Evolutionary conservation across 345 rosid genomes (phyloP).

Genomic region (Euphorbia lathyris): DNA sequence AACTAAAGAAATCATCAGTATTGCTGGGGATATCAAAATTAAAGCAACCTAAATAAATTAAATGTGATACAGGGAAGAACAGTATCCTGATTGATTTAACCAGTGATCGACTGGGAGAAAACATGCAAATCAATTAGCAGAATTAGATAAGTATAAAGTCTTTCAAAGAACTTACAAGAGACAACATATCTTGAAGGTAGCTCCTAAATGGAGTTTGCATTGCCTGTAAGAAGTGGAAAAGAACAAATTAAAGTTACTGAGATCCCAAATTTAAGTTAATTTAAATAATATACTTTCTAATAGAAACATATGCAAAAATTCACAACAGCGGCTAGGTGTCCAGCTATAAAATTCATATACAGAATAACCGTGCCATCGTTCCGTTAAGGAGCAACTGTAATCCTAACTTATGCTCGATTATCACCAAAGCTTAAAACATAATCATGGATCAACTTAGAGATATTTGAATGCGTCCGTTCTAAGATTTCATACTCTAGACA

Average conservation of each 20-base stretch:
- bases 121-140: background rate
- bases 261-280: background rate
- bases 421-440: background rate
- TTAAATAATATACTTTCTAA: background rate
- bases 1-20: background rate
- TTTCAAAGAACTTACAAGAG: constrained; percentile 59
- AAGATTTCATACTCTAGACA: background rate
- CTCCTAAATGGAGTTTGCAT: constrained; percentile 88
- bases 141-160: background rate
- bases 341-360: background rate
- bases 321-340: background rate
- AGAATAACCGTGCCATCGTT: background rate
- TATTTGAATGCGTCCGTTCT: background rate
- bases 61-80: background rate
- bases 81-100: background rate
- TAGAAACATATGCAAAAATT: background rate
- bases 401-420: background rate
- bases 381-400: background rate
- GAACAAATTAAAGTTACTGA: background rate
- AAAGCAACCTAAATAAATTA: background rate
- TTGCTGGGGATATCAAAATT: background rate
- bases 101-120: background rate
- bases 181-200: constrained; percentile 87
- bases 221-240: constrained; percentile 38
- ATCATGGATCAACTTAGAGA: background rate